Conservation (phyloP, 768 basidiomycete species). For the Boletellus sp. region DNA sequence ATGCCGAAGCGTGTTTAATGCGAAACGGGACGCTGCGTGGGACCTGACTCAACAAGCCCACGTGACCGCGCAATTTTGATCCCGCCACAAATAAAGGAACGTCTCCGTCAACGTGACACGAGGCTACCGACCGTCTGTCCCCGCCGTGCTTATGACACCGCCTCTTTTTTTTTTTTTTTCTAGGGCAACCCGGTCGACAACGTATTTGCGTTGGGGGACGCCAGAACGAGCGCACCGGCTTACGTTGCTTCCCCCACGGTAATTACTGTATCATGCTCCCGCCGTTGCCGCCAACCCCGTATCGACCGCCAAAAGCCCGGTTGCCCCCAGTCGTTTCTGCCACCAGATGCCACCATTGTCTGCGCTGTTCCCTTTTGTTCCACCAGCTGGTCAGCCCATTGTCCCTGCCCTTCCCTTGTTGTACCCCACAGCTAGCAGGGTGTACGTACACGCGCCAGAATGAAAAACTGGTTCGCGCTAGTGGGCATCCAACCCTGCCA, state of each 20-base stretch:
- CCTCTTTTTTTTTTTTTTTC: neutral
- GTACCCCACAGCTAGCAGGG: neutral
- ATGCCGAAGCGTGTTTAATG: conserved; percentile 30
- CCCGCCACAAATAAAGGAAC: conserved; percentile 13
- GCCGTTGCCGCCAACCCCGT: neutral
- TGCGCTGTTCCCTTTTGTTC: conserved; percentile 10
- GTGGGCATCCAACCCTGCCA: neutral
- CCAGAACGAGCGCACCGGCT: neutral
- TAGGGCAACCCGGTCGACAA: too few species aligned
- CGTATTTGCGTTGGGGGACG: too few species aligned
- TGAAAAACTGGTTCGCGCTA: neutral
- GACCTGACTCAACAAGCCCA: conserved; percentile 33
- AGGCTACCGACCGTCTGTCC: conserved; percentile 25
- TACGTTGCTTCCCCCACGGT: conserved; percentile 4
- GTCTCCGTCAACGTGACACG: conserved; percentile 32
- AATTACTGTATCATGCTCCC: neutral
- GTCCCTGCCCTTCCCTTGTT: conserved; percentile 18
- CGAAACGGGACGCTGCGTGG: conserved; percentile 24
- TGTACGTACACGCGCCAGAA: conserved; percentile 11
- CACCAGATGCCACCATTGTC: neutral
- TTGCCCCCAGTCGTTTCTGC: neutral
- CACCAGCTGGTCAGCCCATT: conserved; percentile 18
- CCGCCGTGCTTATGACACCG: neutral
- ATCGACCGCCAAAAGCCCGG: neutral
- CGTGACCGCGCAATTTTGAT: conserved; percentile 29